Percentiles rank a stretch among this genome's conserved stretches.
phyloP scores from a whole-genome alignment of 441 rosid species.

The Erodium moschatum region DNA sequence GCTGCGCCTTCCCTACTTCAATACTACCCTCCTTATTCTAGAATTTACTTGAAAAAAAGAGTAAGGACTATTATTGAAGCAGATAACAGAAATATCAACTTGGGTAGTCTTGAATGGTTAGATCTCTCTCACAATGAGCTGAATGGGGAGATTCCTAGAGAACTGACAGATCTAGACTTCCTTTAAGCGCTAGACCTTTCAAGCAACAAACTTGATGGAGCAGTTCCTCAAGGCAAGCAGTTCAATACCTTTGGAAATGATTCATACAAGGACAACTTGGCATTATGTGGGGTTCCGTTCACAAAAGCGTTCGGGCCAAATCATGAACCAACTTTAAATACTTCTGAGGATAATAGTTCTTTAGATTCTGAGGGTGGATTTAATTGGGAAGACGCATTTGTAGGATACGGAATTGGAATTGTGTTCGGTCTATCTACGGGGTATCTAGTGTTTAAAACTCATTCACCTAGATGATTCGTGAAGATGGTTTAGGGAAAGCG shows the following conservation, averaged over 20 bases:
- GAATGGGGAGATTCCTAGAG: slow-evolving; percentile 19
- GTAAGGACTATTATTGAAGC: too few species aligned
- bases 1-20: too few species aligned
- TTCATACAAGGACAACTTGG: slow-evolving; percentile 16
- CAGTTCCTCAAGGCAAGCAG: slow-evolving; percentile 3
- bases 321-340: not conserved
- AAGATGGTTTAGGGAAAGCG: not conserved
- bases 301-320: not conserved
- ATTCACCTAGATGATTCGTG: not conserved
- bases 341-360: not conserved
- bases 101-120: slow-evolving; percentile 11
- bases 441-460: not conserved
- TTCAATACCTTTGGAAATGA: slow-evolving; percentile 8
- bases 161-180: slow-evolving; percentile 17
- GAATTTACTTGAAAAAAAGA: too few species aligned
- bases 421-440: not conserved
- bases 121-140: slow-evolving; percentile 27
- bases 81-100: too few species aligned
- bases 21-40: too few species aligned
- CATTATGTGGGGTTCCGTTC: slow-evolving; percentile 22
- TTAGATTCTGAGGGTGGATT: slow-evolving; percentile 8
- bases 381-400: slow-evolving; percentile 15
- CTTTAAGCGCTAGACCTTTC: not conserved
- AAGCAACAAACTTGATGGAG: not conserved
- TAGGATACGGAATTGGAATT: slow-evolving; percentile 21